Base-by-base conservation (phyloP, 164 flowering plant genomes). In the Buxus sempervirens region DNA sequence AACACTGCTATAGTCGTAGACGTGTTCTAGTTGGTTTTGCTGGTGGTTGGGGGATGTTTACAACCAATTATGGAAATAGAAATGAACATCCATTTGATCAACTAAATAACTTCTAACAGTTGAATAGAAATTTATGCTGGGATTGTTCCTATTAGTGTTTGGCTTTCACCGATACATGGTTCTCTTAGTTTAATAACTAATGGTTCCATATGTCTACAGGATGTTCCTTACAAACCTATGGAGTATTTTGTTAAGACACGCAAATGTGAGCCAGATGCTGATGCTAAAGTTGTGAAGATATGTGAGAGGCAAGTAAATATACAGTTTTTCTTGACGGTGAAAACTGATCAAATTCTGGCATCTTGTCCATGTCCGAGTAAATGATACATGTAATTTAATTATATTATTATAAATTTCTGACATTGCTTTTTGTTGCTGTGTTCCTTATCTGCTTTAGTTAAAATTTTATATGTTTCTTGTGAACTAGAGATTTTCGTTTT, bases 211-310 rank as follows among this genome's bases (percentile, higher is more conserved):
- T 26, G n/a, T 42, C 53, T 54, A 19, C 77, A 94, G 96, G 98
- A 95, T 85, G 96, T 92, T 70, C 82, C 96, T 16, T 95, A 81
- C 72, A 90, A 85, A 70, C 96, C 98, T 6, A 73, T 76, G 71
- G 98, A 95, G 70, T 81, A 67, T 60, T 83, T 65, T 77, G 89
- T 89, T 53, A 74, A 84, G 77, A 90, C 94, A 9, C 85, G 93
- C 10, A 95, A 90, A 80, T 95, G 97, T 70, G 89, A 84, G 75
- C 88, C 83, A 12, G 91, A 88, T 79, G 98, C 97, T 56, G 77
- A 79, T 76, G 81, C 87, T 55, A 60, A 78, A 24, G 84, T 92
- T 62, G 93, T 91, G 56, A 58, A 86, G 79, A 80, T 78, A 36
- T 91, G 96, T 74, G 92, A 89, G 78, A 91, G 96, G 96, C 78